These are phyloP conservation scores for Huntiella savannae DNA, from an alignment of 2,329 filamentous ascomycete genomes.

Conservation along the genomic window DNA sequence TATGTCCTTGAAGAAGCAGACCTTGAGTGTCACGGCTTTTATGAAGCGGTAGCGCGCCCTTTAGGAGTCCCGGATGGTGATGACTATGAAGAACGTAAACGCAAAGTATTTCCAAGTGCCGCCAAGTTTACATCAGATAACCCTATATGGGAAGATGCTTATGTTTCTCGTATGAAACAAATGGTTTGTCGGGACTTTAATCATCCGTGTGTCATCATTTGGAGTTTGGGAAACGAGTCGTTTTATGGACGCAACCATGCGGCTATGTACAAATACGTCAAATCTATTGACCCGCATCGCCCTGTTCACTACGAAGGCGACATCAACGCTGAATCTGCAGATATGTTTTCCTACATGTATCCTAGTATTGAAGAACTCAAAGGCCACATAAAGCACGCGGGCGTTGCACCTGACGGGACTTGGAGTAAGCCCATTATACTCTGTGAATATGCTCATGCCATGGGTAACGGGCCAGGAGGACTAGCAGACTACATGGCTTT, in stretches of 20 bases:
- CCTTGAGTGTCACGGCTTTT: slow-evolving; percentile 34
- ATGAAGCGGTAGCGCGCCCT: slow-evolving; percentile 26
- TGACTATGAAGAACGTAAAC: slow-evolving; percentile 16
- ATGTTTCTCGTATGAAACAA: slow-evolving; percentile 46
- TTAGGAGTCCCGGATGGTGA: slow-evolving; percentile 32
- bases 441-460: slow-evolving; percentile 39
- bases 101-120: slow-evolving; percentile 12
- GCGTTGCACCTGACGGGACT: slow-evolving; percentile 14
- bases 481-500: slow-evolving; percentile 47
- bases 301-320: slow-evolving; percentile 50
- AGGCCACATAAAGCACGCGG: slow-evolving; percentile 20
- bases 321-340: slow-evolving; percentile 33
- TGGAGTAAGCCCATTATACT: slow-evolving; percentile 38
- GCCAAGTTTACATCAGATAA: slow-evolving; percentile 39
- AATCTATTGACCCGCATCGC: slow-evolving; percentile 33
- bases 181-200: slow-evolving; percentile 42
- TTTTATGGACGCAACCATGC: slow-evolving; percentile 51
- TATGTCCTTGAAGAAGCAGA: slow-evolving; percentile 43
- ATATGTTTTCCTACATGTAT: slow-evolving; percentile 51
- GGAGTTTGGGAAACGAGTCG: slow-evolving; percentile 54
- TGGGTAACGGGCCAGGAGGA: slow-evolving; percentile 41
- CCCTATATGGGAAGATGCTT: slow-evolving; percentile 41
- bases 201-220: slow-evolving; percentile 47
- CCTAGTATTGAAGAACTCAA: slow-evolving; percentile 28
- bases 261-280: slow-evolving; percentile 48